Percentiles rank a stretch among this genome's conserved stretches.
These are phyloP conservation scores for Fusarium secorum DNA, from an alignment of 2,329 filamentous ascomycete species.

Conservation along the genomic window DNA sequence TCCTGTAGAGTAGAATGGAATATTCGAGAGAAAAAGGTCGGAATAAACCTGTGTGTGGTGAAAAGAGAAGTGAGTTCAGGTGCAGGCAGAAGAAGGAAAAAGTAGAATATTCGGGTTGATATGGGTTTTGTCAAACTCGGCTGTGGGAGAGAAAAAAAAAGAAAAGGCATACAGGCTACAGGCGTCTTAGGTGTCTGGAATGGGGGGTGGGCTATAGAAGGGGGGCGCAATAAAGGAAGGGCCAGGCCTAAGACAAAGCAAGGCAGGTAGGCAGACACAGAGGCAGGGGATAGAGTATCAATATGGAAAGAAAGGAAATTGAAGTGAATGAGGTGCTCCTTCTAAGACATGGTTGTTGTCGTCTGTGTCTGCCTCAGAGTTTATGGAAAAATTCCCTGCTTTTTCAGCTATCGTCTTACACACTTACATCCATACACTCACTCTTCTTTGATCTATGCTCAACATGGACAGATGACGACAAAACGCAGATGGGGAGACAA, in stretches of 20 bases:
- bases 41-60: conserved; percentile 37
- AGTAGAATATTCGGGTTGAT: conserved; percentile 42
- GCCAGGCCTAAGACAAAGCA: conserved; percentile 30
- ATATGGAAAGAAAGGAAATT: conserved; percentile 24
- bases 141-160: conserved; percentile 42
- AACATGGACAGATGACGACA: conserved; percentile 21
- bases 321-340: conserved; percentile 27
- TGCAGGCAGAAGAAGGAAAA: conserved; percentile 37
- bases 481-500: conserved; percentile 15
- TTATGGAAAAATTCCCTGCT: not conserved
- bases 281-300: conserved; percentile 12
- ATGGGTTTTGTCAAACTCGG: conserved; percentile 43
- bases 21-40: conserved; percentile 23
- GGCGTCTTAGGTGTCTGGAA: conserved; percentile 34
- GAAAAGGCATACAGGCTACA: conserved; percentile 22
- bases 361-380: conserved; percentile 15
- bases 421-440: not conserved
- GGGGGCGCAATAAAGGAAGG: conserved; percentile 30
- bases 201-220: conserved; percentile 30
- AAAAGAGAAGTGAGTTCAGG: conserved; percentile 36
- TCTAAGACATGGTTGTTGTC: conserved; percentile 5
- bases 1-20: not conserved
- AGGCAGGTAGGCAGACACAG: conserved; percentile 20
- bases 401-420: not conserved
- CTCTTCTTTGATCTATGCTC: not conserved